Base-by-base conservation (phyloP, 805 yeast genomes). In the Peterozyma toletana region DNA sequence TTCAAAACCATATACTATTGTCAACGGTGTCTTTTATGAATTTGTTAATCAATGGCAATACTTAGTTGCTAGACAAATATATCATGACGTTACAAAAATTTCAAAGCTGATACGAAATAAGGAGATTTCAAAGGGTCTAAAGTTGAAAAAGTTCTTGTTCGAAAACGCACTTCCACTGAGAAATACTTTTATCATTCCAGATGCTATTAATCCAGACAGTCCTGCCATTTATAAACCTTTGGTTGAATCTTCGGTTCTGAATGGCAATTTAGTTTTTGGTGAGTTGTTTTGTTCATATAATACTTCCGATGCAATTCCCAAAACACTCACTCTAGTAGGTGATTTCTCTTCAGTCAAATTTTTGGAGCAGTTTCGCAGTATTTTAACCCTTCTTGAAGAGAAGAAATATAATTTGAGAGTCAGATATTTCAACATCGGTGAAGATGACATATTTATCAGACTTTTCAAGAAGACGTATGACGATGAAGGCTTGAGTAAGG, bases 1-100 rank as follows among this genome's bases (percentile, higher is more conserved):
- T 27, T 53, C 53, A 0, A 56, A 58, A 1, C 80, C 91, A 0
- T 59, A 74, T 0, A 63, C 87, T 3, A 70, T 88, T 40, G 76
- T 78, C 29, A 85, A 91, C 59, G 98, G 98, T 37, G 80, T 81
- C 6, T 71, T 85, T 14, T 63, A 68, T 46, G 71, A 70, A 3
- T 68, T 82, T 50, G 66, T 62, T 33, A 62, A 70, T 1, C 65
- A 70, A 3, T 83, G 87, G 84, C 78, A 79, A 48, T 64, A 64
- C 37, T 56, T 72, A 1, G 59, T 83, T 53, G 70, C 77, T 3
- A 68, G 61, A 33, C 85, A 81, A 50, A 50, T 80, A 14, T 62
- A 66, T 18, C 67, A 64, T 18, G 98, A 90, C 62, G 68, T 68
- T 16, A 43, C 53, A 2, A 44, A 52, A 6, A 47, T 77, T 7